A percentile compares a stretch with the other conserved stretches of the same genome.
These are phyloP conservation scores for Chytriomyces hyalinus DNA, from an alignment of 192 early-diverging fungal species.

Conservation along the genomic window DNA sequence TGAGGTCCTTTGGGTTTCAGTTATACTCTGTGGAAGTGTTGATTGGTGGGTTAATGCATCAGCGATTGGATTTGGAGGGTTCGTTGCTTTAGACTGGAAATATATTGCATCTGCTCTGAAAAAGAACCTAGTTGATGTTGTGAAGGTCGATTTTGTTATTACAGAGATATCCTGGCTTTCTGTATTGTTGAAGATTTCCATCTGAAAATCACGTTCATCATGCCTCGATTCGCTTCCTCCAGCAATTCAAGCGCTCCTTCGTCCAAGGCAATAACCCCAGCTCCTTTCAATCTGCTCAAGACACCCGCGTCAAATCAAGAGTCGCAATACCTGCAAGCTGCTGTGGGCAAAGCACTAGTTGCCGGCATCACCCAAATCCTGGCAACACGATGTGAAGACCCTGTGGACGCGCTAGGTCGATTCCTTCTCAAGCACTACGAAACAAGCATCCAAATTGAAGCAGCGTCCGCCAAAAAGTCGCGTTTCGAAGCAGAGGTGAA, in stretches of 20 bases:
- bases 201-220: no score
- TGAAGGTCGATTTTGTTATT: no score
- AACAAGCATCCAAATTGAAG: not conserved
- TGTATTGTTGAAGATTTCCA: no score
- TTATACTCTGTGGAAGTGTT: slow-evolving; percentile 5
- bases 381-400: slow-evolving; percentile 7
- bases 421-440: slow-evolving; percentile 15
- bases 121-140: no score
- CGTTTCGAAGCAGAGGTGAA: not conserved
- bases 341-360: not conserved
- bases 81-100: not conserved
- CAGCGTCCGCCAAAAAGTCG: not conserved
- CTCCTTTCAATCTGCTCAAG: no score
- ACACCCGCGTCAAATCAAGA: not conserved
- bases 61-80: slow-evolving; percentile 12
- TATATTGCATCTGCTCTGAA: no score
- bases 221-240: no score
- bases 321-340: slow-evolving; percentile 18
- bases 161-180: no score
- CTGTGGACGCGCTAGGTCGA: slow-evolving; percentile 16
- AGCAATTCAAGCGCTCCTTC: no score
- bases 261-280: no score
- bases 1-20: slow-evolving; percentile 7
- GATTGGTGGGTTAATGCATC: slow-evolving; percentile 15
- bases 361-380: slow-evolving; percentile 16